These are phyloP conservation scores for Colletotrichum brevisporum DNA, from an alignment of 2,329 filamentous ascomycete species.

Conservation along the genomic window DNA sequence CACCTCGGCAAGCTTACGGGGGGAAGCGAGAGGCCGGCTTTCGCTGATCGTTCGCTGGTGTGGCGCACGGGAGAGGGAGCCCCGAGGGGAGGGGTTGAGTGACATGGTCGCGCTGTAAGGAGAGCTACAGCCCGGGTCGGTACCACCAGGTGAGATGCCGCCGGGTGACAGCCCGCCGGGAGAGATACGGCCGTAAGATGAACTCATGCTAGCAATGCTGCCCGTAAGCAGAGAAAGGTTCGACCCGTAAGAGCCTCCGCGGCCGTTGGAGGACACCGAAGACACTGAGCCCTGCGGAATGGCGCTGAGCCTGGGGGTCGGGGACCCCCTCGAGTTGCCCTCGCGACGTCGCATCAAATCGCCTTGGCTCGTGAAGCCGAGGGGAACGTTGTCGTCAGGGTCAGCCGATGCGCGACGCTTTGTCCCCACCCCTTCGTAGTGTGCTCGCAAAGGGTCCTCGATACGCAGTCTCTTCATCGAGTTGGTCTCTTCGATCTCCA, in stretches of 20 bases:
- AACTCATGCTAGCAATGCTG: constrained; percentile 56
- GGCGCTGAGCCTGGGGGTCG: constrained; percentile 63
- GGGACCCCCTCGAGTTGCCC: constrained; percentile 63
- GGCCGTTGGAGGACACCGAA: constrained; percentile 59
- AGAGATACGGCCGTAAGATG: constrained; percentile 62
- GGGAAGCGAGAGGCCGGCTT: constrained; percentile 58
- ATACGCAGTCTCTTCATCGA: constrained; percentile 66
- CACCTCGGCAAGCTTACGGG: constrained; percentile 66
- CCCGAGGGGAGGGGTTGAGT: constrained; percentile 64
- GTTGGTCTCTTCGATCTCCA: constrained; percentile 66
- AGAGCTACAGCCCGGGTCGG: constrained; percentile 59
- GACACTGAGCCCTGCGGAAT: constrained; percentile 62
- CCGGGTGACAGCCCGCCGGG: constrained; percentile 60
- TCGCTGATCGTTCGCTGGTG: constrained; percentile 64
- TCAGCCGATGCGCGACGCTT: constrained; percentile 72
- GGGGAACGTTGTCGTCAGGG: constrained; percentile 56
- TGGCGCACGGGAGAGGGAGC: constrained; percentile 58
- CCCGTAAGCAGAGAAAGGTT: constrained; percentile 58
- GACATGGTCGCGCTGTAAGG: constrained; percentile 65
- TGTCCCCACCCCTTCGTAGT: constrained; percentile 60
- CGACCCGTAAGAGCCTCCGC: constrained; percentile 64
- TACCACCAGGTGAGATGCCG: constrained; percentile 64
- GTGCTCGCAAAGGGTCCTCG: constrained; percentile 57
- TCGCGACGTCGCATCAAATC: constrained; percentile 66
- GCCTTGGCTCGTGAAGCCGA: constrained; percentile 49